phyloP scores from a whole-genome alignment of 2,329 filamentous ascomycete genomes.

The Tolypocladium album region DNA sequence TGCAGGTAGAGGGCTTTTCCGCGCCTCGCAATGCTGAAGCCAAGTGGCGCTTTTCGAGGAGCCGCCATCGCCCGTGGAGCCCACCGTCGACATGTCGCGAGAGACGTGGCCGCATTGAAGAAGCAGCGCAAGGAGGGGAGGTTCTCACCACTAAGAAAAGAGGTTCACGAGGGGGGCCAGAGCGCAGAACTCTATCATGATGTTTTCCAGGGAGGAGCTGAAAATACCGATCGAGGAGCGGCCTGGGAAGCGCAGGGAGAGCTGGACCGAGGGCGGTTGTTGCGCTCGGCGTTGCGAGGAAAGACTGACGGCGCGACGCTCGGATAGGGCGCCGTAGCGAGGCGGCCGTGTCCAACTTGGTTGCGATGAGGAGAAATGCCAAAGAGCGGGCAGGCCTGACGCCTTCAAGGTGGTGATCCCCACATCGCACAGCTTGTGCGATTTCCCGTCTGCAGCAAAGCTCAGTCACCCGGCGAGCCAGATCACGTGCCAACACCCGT shows the following conservation, averaged over 20 bases:
- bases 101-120: not conserved
- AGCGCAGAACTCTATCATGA: conserved; percentile 30
- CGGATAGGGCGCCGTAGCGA: not conserved
- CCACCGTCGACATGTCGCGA: not conserved
- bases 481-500: conserved; percentile 1
- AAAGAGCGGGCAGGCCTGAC: not conserved
- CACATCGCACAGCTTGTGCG: not conserved
- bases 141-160: conserved; percentile 29
- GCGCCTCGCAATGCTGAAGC: not conserved
- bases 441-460: not conserved
- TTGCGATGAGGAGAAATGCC: not conserved
- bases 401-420: not conserved
- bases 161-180: conserved; percentile 17
- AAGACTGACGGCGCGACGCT: not conserved
- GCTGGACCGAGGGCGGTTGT: not conserved
- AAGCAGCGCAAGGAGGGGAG: not conserved
- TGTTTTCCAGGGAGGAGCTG: conserved; percentile 19
- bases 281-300: not conserved
- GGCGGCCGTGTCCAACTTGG: not conserved
- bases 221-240: conserved; percentile 8
- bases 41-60: not conserved
- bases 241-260: too few relatives aligned
- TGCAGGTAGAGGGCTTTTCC: not conserved
- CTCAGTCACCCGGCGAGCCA: not conserved
- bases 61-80: not conserved